Evolutionary conservation across 495 filamentous ascomycete species (phyloP), one percentile per base, ranked within the genome.

Genomic region (Clavariopsis aquatica): DNA sequence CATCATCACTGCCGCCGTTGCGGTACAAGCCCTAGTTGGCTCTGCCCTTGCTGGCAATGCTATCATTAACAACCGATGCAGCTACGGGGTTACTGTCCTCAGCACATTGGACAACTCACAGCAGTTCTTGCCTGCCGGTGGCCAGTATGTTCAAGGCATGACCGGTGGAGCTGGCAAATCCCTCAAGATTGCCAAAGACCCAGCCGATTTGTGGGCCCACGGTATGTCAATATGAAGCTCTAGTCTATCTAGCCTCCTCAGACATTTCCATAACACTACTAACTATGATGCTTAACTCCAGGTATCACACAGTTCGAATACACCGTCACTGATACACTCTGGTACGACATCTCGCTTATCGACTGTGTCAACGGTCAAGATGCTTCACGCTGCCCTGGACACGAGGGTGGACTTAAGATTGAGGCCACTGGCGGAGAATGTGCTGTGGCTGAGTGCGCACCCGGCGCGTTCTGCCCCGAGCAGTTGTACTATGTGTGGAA

Each of bases 271-370:
- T n/a, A n/a, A n/a, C n/a, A n/a, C n/a, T n/a, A n/a, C n/a, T 6
- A 34, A 34, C 5, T 34, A 34, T 34, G 31, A n/a, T 34, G 31
- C 31, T 34, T 34, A 34, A 34, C 12, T 34, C 31, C 12, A 34
- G 31, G 31, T 27, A 52, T 62, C 46, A 62, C 59, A 13, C 46
- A 62, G 27, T 62, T 62, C 47, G 59, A 62, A 24, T 62, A 62
- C 47, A 24, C 46, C 20, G 17, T 62, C 47, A 29, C 47, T 9
- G 59, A 49, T 15, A 38, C 22, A 12, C 27, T 62, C 4, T 62
- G 49, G 47, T 62, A 62, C 59, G 59, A 62, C 28, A 62, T 62
- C 34, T 52, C 47, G 15, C 29, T 62, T n/a, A 62, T 62, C n/a
- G 46, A 62, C 47, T 62, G 59, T 49, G 59, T 38, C n/a, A 45